Percentiles rank a stretch among this genome's conserved stretches.
Conservation (phyloP, 306 rosid species). For the Dalbergia oliveri region DNA sequence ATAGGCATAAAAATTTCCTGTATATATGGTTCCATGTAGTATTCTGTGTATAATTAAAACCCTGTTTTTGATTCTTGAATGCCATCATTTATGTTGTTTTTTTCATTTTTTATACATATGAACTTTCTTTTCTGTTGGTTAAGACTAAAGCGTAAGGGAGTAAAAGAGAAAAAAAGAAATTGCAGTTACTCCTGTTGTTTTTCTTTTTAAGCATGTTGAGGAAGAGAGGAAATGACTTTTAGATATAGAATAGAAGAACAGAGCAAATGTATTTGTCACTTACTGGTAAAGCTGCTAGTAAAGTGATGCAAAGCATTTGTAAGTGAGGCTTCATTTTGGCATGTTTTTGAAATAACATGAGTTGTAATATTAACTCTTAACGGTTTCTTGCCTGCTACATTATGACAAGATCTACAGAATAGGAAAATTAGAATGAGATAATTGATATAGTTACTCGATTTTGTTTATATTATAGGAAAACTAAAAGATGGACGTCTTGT, state of each 20-base stretch:
- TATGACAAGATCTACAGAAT: not conserved
- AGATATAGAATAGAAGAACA: not conserved
- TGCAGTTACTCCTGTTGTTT: not conserved
- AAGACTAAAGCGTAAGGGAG: not conserved
- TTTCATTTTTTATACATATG: not conserved
- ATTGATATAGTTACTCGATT: conserved; percentile 1
- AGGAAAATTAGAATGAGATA: conserved; percentile 7
- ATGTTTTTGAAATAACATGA: not conserved
- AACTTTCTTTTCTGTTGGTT: not conserved
- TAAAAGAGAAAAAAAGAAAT: not conserved
- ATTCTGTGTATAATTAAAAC: not conserved
- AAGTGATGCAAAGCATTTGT: not conserved
- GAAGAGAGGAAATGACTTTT: not conserved
- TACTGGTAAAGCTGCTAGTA: not conserved
- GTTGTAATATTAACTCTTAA: not conserved
- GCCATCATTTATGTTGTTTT: not conserved
- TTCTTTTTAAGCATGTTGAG: not conserved
- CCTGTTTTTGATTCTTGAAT: not conserved
- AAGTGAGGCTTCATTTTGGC: not conserved
- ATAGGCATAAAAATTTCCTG: not conserved
- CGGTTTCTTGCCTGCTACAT: not conserved
- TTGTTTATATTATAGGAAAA: conserved; percentile 32
- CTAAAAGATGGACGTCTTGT: conserved; percentile 45
- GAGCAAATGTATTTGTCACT: not conserved
- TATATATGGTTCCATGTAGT: not conserved